Evolutionary conservation across 2,329 filamentous ascomycete genomes (phyloP).

Genomic region (Sporothrix inflata): DNA sequence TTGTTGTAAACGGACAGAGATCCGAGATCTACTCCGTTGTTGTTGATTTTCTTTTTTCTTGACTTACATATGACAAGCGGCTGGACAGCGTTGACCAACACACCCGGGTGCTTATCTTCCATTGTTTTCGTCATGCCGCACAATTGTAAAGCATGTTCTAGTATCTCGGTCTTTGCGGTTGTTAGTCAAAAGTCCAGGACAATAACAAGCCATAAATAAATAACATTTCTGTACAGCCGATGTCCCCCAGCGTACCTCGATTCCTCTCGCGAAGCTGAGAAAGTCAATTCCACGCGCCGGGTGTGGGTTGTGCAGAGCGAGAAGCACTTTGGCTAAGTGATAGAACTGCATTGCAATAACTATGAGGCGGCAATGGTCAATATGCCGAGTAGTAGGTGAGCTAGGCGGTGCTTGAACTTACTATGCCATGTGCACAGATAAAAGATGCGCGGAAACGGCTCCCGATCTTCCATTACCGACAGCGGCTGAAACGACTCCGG

Average conservation of each 20-base stretch:
- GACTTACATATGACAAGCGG: conserved; percentile 21
- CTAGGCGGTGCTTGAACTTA: neutral
- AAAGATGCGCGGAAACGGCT: conserved; percentile 6
- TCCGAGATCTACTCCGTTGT: neutral
- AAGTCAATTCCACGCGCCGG: conserved; percentile 10
- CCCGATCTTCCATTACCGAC: neutral
- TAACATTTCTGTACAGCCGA: neutral
- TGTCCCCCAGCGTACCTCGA: neutral
- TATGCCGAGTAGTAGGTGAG: neutral
- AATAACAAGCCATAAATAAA: neutral
- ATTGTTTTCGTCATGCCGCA: conserved; percentile 19
- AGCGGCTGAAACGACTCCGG: conserved; percentile 22
- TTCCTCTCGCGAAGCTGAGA: neutral
- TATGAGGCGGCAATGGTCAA: neutral
- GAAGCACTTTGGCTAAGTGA: conserved; percentile 14
- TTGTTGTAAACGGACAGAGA: neutral
- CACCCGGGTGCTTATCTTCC: conserved; percentile 16
- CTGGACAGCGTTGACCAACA: conserved; percentile 18
- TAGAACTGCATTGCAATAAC: conserved; percentile 20
- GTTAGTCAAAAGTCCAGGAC: conserved; percentile 3
- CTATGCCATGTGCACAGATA: conserved; percentile 20
- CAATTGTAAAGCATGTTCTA: conserved; percentile 12
- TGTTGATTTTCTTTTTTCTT: neutral
- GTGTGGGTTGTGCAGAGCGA: conserved; percentile 9
- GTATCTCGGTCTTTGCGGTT: conserved; percentile 15